A percentile compares a stretch with the other conserved stretches of the same genome.
Evolutionary conservation across 768 basidiomycete genomes (phyloP).

Genomic region (Gelatoporia subvermispora): DNA sequence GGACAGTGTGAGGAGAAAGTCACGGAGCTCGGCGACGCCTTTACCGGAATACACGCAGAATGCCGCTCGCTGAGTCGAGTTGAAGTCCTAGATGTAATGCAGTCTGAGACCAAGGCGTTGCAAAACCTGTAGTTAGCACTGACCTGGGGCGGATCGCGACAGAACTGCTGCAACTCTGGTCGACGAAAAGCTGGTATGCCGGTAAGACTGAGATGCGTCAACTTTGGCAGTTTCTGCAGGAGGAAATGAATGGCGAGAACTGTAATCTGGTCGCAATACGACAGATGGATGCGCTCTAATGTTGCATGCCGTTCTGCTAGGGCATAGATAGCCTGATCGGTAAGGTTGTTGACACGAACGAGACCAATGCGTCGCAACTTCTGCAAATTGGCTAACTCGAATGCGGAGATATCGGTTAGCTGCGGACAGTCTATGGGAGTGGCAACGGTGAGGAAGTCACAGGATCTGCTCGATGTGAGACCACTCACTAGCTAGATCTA

Average conservation of each 20-base stretch:
- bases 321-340: slow-evolving; percentile 88
- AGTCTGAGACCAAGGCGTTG: neutral
- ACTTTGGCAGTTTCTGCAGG: slow-evolving; percentile 79
- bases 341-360: slow-evolving; percentile 88
- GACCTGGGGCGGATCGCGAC: slow-evolving; percentile 83
- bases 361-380: slow-evolving; percentile 94
- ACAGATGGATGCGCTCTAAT: slow-evolving; percentile 93
- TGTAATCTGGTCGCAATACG: slow-evolving; percentile 93
- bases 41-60: slow-evolving; percentile 97
- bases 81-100: slow-evolving; percentile 68
- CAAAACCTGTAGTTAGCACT: slow-evolving; percentile 20
- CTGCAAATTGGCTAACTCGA: slow-evolving; percentile 81
- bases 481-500: slow-evolving; percentile 90
- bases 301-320: slow-evolving; percentile 82
- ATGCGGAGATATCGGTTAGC: slow-evolving; percentile 91
- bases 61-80: slow-evolving; percentile 76
- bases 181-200: slow-evolving; percentile 91
- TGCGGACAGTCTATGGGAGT: slow-evolving; percentile 62
- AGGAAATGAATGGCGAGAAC: slow-evolving; percentile 90
- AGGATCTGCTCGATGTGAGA: neutral
- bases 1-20: slow-evolving; percentile 72
- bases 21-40: slow-evolving; percentile 78
- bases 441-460: slow-evolving; percentile 7
- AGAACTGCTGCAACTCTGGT: slow-evolving; percentile 82
- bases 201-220: slow-evolving; percentile 95